phyloP scores from a whole-genome alignment of 331 rosid species.

The Malus hybrid region DNA sequence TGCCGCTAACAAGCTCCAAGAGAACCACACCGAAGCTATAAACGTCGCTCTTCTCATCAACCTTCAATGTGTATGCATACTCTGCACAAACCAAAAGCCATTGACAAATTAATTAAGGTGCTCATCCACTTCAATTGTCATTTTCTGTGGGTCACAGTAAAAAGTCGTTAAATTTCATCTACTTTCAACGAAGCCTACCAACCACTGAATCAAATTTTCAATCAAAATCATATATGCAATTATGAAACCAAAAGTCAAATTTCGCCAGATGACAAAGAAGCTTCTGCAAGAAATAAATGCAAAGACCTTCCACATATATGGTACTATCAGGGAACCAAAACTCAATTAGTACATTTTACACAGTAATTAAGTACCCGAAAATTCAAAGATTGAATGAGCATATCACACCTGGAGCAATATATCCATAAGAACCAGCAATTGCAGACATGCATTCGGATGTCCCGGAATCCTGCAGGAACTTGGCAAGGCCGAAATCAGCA shows the following conservation, averaged over 20 bases:
- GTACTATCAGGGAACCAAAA: conserved; percentile 15
- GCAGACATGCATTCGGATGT: conserved; percentile 98
- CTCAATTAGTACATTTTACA: conserved; percentile 16
- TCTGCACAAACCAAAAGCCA: conserved; percentile 40
- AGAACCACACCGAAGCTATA: conserved; percentile 92
- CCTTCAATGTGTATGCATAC: conserved; percentile 83
- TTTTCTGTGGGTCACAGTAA: conserved; percentile 16
- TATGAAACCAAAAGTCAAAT: conserved; percentile 26
- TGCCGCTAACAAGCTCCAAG: conserved; percentile 70
- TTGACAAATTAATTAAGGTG: not conserved
- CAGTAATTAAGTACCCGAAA: not conserved
- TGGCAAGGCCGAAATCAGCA: conserved; percentile 96
- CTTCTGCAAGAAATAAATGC: conserved; percentile 18
- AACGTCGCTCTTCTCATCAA: conserved; percentile 91
- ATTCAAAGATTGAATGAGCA: conserved; percentile 1
- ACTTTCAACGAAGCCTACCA: conserved; percentile 26
- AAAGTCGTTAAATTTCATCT: conserved; percentile 15
- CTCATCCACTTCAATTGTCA: not conserved
- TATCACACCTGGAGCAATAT: conserved; percentile 84
- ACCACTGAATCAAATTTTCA: conserved; percentile 13
- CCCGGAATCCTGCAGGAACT: conserved; percentile 91
- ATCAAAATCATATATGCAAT: not conserved
- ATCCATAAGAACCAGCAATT: conserved; percentile 98
- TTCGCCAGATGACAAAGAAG: conserved; percentile 17
- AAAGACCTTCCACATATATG: not conserved